phyloP scores from a whole-genome alignment of 768 basidiomycete genomes.

The Trametes cinnabarina region DNA sequence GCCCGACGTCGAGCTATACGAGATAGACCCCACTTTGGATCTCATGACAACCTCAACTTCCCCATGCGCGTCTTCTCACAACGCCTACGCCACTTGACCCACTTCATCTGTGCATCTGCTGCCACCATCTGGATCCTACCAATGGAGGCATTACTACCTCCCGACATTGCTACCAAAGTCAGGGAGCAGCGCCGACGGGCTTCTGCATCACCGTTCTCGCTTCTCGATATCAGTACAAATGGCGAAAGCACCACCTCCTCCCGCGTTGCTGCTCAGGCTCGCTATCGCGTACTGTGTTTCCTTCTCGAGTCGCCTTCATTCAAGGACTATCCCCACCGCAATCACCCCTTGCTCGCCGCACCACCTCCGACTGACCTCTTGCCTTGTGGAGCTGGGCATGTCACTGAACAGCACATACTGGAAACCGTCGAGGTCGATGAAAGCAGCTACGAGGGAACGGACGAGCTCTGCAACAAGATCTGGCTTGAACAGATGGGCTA shows the following conservation, averaged over 20 bases:
- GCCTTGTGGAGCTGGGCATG: conserved; percentile 9
- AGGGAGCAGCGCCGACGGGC: not conserved
- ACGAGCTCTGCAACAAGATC: conserved; percentile 13
- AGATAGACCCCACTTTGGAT: not conserved
- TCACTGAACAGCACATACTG: conserved; percentile 15
- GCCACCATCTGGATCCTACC: not conserved
- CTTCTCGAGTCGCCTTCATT: conserved; percentile 6
- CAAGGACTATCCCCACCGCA: not conserved
- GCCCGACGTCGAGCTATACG: not conserved
- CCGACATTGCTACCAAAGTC: not conserved
- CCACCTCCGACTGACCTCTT: conserved; percentile 20
- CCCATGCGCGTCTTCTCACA: no score
- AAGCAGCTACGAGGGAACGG: conserved; percentile 24
- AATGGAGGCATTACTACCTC: no score
- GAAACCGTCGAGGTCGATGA: conserved; percentile 23
- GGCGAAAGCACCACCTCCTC: not conserved
- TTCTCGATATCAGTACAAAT: not conserved
- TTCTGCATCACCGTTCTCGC: not conserved
- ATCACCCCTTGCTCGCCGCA: not conserved
- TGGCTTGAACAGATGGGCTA: conserved; percentile 15
- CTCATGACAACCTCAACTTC: not conserved
- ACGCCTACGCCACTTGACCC: not conserved
- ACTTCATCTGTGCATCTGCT: not conserved
- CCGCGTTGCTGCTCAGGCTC: not conserved
- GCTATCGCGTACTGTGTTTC: not conserved